Base-by-base conservation (phyloP, 2,329 filamentous ascomycete species). In the Sporothrix humicola region DNA sequence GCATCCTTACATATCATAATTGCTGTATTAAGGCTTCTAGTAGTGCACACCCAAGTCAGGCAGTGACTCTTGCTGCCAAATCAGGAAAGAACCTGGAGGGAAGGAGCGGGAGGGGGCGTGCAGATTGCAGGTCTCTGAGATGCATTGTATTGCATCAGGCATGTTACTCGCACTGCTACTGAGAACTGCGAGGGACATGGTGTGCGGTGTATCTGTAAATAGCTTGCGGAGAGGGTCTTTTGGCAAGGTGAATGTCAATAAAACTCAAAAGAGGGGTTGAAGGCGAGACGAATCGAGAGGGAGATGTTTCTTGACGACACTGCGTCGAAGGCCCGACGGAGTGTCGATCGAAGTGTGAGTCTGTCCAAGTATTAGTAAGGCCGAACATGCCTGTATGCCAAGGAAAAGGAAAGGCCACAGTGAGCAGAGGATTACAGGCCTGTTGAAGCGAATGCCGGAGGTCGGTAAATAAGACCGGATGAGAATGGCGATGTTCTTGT, bases 11-110 rank as follows among this genome's bases (percentile, higher is more conserved):
- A 26, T 17, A 48, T 20, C 20, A 66, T 48, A 46, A 20, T 48
- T 48, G 5, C 42, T 26, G 42, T 48, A 6, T 48, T 66, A 66
- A 26, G 42, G 3, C 42, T 23, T 5, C 26, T 48, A 66, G 17
- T 20, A 3, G n/a, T 23, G n/a, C 10, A 26, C 42, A 23, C 37
- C 13, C 4, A 31, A 5, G 26, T 54, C 23, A 69, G 66, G 31
- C 50, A 68, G 65, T n/a, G 65, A n/a, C 44, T 52, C 46, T 37
- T 68, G 65, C 44, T 37, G 26, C 66, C 66, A 44, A 44, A 56
- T 42, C 26, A 56, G 50, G 50, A 56, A 44, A 69, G 31, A 54
- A 69, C 15, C 65, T 37, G 7, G 23, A 48, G 42, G 61, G 42
- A 66, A 66, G 61, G 42, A 65, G 7, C 20, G 37, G 2, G n/a